Evolutionary conservation across 2,329 filamentous ascomycete species (phyloP).

Genomic region (Sporothrix pseudoabietina): DNA sequence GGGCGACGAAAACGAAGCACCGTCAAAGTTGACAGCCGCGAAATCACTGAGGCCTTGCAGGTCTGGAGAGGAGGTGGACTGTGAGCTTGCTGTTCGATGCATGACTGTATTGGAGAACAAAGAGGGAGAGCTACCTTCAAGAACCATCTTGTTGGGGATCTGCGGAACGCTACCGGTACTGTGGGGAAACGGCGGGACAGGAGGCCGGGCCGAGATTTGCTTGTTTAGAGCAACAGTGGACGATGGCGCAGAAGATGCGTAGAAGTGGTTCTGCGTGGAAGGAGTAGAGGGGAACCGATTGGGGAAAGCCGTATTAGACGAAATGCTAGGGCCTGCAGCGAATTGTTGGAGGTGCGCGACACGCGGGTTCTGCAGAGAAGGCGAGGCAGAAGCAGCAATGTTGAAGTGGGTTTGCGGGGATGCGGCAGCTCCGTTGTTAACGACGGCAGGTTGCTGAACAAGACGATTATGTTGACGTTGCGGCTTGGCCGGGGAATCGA

Average conservation of each 20-base stretch:
- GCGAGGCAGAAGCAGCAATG: constrained; percentile 45
- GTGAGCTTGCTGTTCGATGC: constrained; percentile 39
- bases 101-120: constrained; percentile 32
- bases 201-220: constrained; percentile 60
- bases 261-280: constrained; percentile 59
- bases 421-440: constrained; percentile 47
- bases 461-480: constrained; percentile 48
- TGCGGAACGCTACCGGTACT: constrained; percentile 43
- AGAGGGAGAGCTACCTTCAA: constrained; percentile 52
- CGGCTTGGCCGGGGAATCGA: constrained; percentile 56
- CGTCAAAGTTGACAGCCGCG: constrained; percentile 53
- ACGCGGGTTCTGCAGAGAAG: constrained; percentile 59
- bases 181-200: constrained; percentile 71
- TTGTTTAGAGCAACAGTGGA: constrained; percentile 61
- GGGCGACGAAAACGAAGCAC: constrained; percentile 58
- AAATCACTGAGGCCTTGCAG: constrained; percentile 60
- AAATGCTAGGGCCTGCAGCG: constrained; percentile 56
- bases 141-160: constrained; percentile 52
- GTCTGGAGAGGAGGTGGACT: constrained; percentile 47
- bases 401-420: constrained; percentile 47
- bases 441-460: constrained; percentile 44
- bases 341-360: constrained; percentile 61
- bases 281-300: constrained; percentile 60
- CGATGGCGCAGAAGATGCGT: constrained; percentile 67
- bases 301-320: constrained; percentile 54